Conservation (phyloP, 164 flowering plant genomes). For the Malania oleifera region DNA sequence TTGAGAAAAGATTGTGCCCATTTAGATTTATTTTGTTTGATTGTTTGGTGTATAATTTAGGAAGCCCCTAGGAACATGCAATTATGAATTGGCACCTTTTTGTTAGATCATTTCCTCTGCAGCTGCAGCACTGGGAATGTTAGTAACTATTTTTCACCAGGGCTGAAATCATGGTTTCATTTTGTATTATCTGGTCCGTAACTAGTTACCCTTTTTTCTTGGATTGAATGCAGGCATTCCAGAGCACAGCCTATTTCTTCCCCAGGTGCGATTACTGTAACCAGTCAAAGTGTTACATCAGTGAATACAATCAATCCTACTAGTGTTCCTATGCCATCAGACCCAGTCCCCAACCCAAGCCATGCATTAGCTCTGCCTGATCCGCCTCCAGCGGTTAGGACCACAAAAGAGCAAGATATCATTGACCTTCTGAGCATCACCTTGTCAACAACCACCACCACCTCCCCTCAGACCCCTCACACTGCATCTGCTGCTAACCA, state of each 20-base stretch:
- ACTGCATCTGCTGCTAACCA: constrained; percentile 29
- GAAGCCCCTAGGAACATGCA: no score
- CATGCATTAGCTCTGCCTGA: constrained; percentile 53
- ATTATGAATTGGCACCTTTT: no score
- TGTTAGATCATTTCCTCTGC: no score
- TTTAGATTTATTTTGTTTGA: no score
- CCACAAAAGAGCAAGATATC: constrained; percentile 70
- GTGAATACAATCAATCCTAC: constrained; percentile 5
- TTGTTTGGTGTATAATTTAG: no score
- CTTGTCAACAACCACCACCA: constrained; percentile 44
- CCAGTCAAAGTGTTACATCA: constrained; percentile 14
- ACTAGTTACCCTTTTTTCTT: background rate
- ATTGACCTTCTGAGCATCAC: constrained; percentile 80
- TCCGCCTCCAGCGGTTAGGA: constrained; percentile 54
- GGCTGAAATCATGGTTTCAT: background rate
- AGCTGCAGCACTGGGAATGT: no score
- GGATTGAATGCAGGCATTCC: constrained; percentile 50
- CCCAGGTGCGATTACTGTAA: constrained; percentile 21
- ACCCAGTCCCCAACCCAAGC: constrained; percentile 21
- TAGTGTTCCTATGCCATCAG: constrained; percentile 15
- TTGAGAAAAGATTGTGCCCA: background rate
- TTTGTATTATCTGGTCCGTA: background rate
- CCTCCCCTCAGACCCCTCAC: constrained; percentile 34
- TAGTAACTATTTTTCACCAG: no score
- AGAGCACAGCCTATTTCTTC: constrained; percentile 32